A percentile compares a stretch with the other conserved stretches of the same genome.
Evolutionary conservation across 2,329 filamentous ascomycete genomes (phyloP).

Genomic region (Huntiella moniliformis): DNA sequence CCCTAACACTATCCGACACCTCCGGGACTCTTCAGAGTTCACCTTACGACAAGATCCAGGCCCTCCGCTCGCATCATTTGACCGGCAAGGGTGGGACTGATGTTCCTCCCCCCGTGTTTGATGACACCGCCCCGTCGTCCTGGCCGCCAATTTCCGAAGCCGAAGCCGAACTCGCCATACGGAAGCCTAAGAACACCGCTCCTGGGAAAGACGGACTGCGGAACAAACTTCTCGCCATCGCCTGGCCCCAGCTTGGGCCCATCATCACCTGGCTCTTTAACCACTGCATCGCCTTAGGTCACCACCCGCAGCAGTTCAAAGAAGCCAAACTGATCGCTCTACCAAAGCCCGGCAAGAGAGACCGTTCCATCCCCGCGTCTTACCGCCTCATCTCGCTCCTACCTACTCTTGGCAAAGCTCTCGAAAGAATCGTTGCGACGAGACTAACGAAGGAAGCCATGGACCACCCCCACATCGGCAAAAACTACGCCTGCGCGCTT

Average conservation of each 20-base stretch:
- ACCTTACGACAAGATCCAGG: slow-evolving; percentile 1
- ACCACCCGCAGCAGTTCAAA: not conserved
- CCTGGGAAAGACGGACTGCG: not conserved
- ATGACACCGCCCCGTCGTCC: not conserved
- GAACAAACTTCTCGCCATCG: not conserved
- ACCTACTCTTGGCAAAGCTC: slow-evolving; percentile 15
- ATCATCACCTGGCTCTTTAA: slow-evolving; percentile 12
- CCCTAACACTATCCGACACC: no score
- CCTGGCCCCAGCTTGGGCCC: slow-evolving; percentile 9
- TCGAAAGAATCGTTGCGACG: slow-evolving; percentile 15
- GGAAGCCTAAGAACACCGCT: not conserved
- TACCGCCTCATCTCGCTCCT: slow-evolving; percentile 16
- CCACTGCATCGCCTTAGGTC: not conserved
- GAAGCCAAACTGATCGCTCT: not conserved
- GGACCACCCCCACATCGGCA: slow-evolving; percentile 13
- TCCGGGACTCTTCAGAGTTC: no score
- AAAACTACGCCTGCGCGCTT: slow-evolving; percentile 14
- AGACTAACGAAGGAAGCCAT: slow-evolving; percentile 13
- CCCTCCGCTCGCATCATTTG: not conserved
- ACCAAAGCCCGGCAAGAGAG: slow-evolving; percentile 11
- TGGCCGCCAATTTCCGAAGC: not conserved
- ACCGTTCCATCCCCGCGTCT: slow-evolving; percentile 12
- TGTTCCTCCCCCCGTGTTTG: not conserved
- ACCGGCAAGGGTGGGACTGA: not conserved
- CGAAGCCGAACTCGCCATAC: not conserved